Evolutionary conservation across 306 rosid species (phyloP), one percentile per base, ranked within the genome.

Genomic region (Arachis stenosperma): DNA sequence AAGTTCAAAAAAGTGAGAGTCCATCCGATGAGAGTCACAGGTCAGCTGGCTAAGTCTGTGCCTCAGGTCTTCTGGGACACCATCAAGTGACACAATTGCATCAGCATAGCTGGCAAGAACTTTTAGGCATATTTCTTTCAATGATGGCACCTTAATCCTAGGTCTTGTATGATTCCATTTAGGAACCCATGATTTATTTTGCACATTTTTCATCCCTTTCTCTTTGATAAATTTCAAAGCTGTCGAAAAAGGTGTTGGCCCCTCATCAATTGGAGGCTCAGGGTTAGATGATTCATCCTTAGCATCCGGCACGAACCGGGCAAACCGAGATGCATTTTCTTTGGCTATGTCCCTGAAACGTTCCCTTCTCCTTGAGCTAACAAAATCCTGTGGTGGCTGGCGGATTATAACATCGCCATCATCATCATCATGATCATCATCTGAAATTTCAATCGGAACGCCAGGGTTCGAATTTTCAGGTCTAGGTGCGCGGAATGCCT

Each of bases 11-110:
- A 80, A 48, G 42, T 17, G 89, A 62, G 2, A 14, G 42, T 74
- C 75, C 91, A 91, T 86, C 46, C 71, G 88, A 43, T 91, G 78
- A 9, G 96, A 94, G 84, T 88, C 95, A 70, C 94, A 86, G 1
- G 91, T 83, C 71, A 89, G 67, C 64, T 67, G 81, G 67, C 92
- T 69, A 37, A 94, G 84, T 82, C 68, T 79, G 78, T 85, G 84
- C 81, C 75, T 88, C 75, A 91, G 74, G 29, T 75, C 76, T 73
- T 91, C 91, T 0, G 93, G 89, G 7, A 94, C 71, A 63, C 66
- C 22, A 5, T 88, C 97, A 51, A 94, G 90, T 12, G 96, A 94
- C 78, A 56, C 78, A 75, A 94, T 70, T 59, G 88, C 85, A 77
- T 88, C 93, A 9, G 83, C 90, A 81, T 91, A 71, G 40, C 75